phyloP scores from a whole-genome alignment of 1,284 basidiomycete genomes.

The Cryptococcus jaspeensis region DNA sequence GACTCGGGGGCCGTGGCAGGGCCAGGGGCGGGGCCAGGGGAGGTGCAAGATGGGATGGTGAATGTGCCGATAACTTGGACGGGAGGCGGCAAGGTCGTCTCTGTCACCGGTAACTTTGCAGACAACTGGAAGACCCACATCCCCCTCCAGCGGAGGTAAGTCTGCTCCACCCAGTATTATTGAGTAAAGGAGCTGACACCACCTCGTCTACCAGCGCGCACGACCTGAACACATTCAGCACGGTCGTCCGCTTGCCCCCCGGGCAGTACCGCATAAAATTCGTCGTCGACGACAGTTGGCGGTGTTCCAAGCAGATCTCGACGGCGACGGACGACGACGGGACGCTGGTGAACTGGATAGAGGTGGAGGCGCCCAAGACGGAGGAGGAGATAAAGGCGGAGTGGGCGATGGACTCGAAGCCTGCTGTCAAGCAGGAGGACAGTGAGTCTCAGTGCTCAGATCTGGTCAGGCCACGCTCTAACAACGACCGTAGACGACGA shows the following conservation, averaged over 20 bases:
- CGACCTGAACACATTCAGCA: constrained; percentile 54
- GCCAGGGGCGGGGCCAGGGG: constrained; percentile 2
- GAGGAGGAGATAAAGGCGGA: constrained; percentile 48
- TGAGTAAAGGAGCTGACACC: constrained; percentile 1
- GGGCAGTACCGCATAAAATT: constrained; percentile 96
- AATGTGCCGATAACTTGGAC: constrained; percentile 50
- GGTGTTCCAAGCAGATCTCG: constrained; percentile 70
- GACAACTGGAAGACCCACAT: constrained; percentile 59
- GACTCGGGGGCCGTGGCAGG: not conserved
- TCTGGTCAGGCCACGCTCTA: not conserved
- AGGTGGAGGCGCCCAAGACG: constrained; percentile 51
- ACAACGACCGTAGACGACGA: constrained; percentile 36
- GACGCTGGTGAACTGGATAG: constrained; percentile 90
- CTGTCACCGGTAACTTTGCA: constrained; percentile 60
- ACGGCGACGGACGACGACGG: constrained; percentile 94
- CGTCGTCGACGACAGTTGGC: constrained; percentile 89
- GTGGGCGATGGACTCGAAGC: constrained; percentile 45
- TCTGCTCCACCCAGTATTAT: too few species aligned
- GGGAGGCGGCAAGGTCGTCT: constrained; percentile 54
- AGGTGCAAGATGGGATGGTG: constrained; percentile 36
- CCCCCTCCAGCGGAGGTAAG: constrained; percentile 54
- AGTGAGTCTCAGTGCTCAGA: constrained; percentile 29
- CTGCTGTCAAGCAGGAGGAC: constrained; percentile 35
- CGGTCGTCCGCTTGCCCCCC: constrained; percentile 64
- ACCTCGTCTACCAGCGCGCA: constrained; percentile 38